Evolutionary conservation across 73 alveolate genomes (phyloP).

Genomic region (Paramecium tetraurelia): DNA sequence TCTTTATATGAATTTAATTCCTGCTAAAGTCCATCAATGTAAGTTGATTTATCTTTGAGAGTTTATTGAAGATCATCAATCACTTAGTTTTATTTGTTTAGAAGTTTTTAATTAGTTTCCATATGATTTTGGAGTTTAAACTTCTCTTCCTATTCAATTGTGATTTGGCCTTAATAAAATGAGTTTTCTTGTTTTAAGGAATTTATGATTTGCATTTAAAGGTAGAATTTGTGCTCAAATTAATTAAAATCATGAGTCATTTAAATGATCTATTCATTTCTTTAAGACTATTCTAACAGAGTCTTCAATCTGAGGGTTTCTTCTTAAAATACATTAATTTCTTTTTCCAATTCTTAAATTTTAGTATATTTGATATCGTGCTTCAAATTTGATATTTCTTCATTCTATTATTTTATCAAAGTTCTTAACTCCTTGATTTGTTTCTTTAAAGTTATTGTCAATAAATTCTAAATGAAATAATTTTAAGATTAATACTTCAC

Average conservation of each 20-base stretch:
- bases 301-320: constrained; percentile 5
- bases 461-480: not conserved
- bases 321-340: not conserved
- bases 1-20: constrained; percentile 8
- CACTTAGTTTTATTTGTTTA: not conserved
- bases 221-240: constrained; percentile 14
- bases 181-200: not conserved
- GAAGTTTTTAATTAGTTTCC: not conserved
- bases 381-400: not conserved
- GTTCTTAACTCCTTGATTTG: not conserved
- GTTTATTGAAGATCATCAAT: constrained; percentile 35
- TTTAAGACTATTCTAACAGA: not conserved
- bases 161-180: not conserved
- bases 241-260: constrained; percentile 48
- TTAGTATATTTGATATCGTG: constrained; percentile 25
- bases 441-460: constrained; percentile 30
- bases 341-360: not conserved
- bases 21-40: not conserved
- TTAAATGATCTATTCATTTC: not conserved
- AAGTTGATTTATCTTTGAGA: not conserved
- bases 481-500: not conserved
- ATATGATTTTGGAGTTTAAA: not conserved
- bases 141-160: not conserved
- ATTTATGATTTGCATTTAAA: constrained; percentile 19
- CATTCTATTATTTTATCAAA: not conserved